These are phyloP conservation scores for Rhinocladiella similis DNA, from an alignment of 2,329 filamentous ascomycete genomes.

Conservation along the genomic window DNA sequence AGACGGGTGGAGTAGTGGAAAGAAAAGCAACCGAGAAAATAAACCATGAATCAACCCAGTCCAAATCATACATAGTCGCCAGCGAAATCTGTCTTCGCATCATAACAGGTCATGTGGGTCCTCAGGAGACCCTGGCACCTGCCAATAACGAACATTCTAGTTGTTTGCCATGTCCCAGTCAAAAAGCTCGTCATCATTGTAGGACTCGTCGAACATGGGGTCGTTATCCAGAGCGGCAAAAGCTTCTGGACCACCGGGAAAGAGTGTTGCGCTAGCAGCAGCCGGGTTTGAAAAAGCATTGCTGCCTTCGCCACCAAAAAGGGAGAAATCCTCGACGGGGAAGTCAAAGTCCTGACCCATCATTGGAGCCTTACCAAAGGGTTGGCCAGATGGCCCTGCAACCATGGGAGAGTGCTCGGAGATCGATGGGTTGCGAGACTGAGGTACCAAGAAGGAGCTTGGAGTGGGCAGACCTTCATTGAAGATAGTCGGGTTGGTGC, in stretches of 20 bases:
- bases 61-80: neutral
- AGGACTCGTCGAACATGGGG: conserved; percentile 21
- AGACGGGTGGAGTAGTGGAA: conserved; percentile 27
- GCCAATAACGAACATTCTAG: conserved; percentile 8
- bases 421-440: conserved; percentile 30
- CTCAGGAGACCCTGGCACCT: neutral
- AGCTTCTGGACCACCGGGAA: conserved; percentile 24
- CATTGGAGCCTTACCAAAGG: conserved; percentile 17
- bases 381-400: conserved; percentile 21
- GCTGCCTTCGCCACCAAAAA: conserved; percentile 24
- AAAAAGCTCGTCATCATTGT: conserved; percentile 20
- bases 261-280: conserved; percentile 27
- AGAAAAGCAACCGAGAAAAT: conserved; percentile 2
- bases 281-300: conserved; percentile 27
- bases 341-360: conserved; percentile 20
- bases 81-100: neutral
- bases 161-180: conserved; percentile 23
- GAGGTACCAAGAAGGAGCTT: conserved; percentile 24
- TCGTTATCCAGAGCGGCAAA: conserved; percentile 25
- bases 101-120: neutral
- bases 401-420: conserved; percentile 27
- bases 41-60: neutral
- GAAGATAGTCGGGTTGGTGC: conserved; percentile 18
- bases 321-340: conserved; percentile 24
- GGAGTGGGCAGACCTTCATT: conserved; percentile 27